These are phyloP conservation scores for Royoungia palumana DNA, from an alignment of 768 basidiomycete genomes.

Conservation along the genomic window DNA sequence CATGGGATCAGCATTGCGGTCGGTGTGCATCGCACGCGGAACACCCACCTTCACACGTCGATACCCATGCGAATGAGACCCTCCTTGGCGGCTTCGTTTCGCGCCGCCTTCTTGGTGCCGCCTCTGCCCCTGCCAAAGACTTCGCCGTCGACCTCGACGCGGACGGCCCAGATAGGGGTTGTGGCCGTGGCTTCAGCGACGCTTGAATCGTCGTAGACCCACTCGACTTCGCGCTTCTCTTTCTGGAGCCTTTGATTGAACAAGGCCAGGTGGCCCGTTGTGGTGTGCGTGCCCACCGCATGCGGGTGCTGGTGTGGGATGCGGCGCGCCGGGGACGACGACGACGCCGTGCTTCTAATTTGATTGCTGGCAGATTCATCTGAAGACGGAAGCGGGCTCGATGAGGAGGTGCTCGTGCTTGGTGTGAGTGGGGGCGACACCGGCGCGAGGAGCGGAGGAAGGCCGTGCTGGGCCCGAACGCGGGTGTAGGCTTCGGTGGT, in stretches of 20 bases:
- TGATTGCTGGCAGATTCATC: not conserved
- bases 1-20: not conserved
- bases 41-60: constrained; percentile 44
- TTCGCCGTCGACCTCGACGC: constrained; percentile 58
- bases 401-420: constrained; percentile 19
- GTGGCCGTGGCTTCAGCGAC: constrained; percentile 47
- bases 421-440: constrained; percentile 19
- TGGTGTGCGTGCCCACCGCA: constrained; percentile 27
- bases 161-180: constrained; percentile 77
- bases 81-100: constrained; percentile 78
- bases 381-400: too few species aligned
- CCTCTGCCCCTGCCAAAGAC: constrained; percentile 62
- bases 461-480: constrained; percentile 65
- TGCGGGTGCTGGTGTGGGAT: constrained; percentile 10
- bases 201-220: constrained; percentile 62
- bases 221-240: constrained; percentile 56
- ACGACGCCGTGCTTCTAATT: not conserved
- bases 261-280: constrained; percentile 65
- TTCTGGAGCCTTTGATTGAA: constrained; percentile 79
- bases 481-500: constrained; percentile 55
- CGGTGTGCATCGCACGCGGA: not conserved
- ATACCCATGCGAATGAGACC: constrained; percentile 62
- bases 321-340: constrained; percentile 12
- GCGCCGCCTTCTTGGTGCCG: constrained; percentile 73
- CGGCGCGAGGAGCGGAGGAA: constrained; percentile 42